These are phyloP conservation scores for Kodamaea derodonti DNA, from an alignment of 1,139 yeast genomes.

Conservation along the genomic window DNA sequence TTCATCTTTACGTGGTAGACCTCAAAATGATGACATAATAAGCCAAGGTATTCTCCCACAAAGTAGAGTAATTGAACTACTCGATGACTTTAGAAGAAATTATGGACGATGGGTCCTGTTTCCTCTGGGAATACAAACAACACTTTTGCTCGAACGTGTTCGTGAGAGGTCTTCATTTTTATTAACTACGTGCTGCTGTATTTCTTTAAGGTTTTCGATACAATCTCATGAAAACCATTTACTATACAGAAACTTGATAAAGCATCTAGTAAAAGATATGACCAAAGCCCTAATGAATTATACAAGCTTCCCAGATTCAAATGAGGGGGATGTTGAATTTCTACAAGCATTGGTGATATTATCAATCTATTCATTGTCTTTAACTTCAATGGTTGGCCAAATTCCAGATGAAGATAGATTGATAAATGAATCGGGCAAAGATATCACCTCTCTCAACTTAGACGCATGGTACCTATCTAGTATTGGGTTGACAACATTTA, in stretches of 20 bases:
- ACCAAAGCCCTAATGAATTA: conserved; percentile 35
- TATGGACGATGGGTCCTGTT: conserved; percentile 80
- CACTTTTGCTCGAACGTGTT: conserved; percentile 48
- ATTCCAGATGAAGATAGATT: conserved; percentile 7
- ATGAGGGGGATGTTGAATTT: conserved; percentile 45
- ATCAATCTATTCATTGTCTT: conserved; percentile 57
- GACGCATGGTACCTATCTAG: conserved; percentile 66
- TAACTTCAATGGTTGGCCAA: conserved; percentile 43
- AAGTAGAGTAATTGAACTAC: conserved; percentile 45
- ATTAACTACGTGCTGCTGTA: conserved; percentile 61
- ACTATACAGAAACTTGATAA: conserved; percentile 23
- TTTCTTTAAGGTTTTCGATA: conserved; percentile 51
- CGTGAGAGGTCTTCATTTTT: conserved; percentile 56
- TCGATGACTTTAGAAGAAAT: conserved; percentile 59
- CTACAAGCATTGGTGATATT: conserved; percentile 62
- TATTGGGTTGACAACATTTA: conserved; percentile 54
- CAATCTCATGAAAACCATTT: conserved; percentile 22
- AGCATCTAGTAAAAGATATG: conserved; percentile 40
- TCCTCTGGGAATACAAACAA: conserved; percentile 52
- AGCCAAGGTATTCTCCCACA: conserved; percentile 47
- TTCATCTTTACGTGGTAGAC: conserved; percentile 12
- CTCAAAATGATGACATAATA: conserved; percentile 34
- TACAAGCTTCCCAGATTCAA: conserved; percentile 17
- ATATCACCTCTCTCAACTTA: conserved; percentile 25
- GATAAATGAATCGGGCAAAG: conserved; percentile 9